Conservation (phyloP, 140 eudicot genomes). For the Flaveria floridana region DNA sequence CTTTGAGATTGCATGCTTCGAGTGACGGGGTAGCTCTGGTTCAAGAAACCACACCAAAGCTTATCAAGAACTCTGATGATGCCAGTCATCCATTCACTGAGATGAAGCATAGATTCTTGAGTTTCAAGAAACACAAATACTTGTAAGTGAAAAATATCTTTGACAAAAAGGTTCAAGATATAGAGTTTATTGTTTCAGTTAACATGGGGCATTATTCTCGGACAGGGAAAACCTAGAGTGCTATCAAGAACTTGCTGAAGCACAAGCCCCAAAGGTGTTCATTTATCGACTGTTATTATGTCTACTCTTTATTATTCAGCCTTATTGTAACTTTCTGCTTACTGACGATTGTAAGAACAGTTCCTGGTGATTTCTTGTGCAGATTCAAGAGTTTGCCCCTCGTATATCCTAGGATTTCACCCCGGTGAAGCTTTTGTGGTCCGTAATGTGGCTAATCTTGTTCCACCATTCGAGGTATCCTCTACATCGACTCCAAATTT, state of each 20-base stretch:
- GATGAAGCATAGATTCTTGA: slow-evolving; percentile 66
- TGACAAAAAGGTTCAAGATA: neutral
- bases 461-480: slow-evolving; percentile 86
- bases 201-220: slow-evolving; percentile 7
- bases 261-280: slow-evolving; percentile 86
- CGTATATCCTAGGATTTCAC: slow-evolving; percentile 81
- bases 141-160: slow-evolving; percentile 47
- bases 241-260: slow-evolving; percentile 64
- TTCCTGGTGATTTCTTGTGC: slow-evolving; percentile 95
- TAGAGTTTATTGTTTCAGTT: neutral
- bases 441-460: slow-evolving; percentile 81
- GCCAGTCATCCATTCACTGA: slow-evolving; percentile 49
- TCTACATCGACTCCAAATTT: neutral
- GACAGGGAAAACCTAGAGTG: slow-evolving; percentile 73
- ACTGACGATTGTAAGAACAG: slow-evolving; percentile 57
- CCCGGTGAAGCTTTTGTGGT: slow-evolving; percentile 97
- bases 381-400: slow-evolving; percentile 96
- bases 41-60: slow-evolving; percentile 45
- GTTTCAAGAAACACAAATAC: slow-evolving; percentile 76
- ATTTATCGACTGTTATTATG: neutral
- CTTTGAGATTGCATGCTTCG: slow-evolving; percentile 55
- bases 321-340: slow-evolving; percentile 21
- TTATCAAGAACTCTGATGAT: slow-evolving; percentile 33
- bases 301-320: neutral
- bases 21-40: slow-evolving; percentile 47